Conservation (phyloP, 2,329 filamentous ascomycete genomes). For the Colletotrichum aenigma region DNA sequence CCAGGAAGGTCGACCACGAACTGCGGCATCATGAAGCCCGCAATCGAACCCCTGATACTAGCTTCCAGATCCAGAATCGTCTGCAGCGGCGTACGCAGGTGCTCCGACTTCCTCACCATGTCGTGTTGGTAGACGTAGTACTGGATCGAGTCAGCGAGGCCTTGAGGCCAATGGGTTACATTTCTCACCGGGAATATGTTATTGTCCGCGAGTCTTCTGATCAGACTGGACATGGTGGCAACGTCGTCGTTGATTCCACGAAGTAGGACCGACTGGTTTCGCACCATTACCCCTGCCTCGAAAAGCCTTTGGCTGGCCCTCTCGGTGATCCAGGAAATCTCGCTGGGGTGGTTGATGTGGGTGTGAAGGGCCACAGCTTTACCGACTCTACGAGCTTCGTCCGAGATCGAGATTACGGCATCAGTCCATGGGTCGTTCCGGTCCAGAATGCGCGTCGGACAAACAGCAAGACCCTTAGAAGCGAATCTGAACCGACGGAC, state of each 20-base stretch:
- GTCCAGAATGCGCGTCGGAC: constrained; percentile 60
- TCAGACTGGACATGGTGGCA: constrained; percentile 56
- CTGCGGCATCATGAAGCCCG: constrained; percentile 65
- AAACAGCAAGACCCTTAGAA: constrained; percentile 65
- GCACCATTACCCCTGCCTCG: constrained; percentile 54
- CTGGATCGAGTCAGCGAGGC: constrained; percentile 30
- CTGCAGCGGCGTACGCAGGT: constrained; percentile 64
- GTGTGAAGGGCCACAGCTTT: constrained; percentile 69
- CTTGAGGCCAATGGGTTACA: too few species aligned
- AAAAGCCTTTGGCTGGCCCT: constrained; percentile 54
- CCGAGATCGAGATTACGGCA: constrained; percentile 54
- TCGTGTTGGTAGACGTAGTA: constrained; percentile 73
- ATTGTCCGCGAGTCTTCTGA: constrained; percentile 58
- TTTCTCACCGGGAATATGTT: constrained; percentile 56
- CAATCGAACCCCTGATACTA: constrained; percentile 62
- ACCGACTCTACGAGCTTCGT: constrained; percentile 53
- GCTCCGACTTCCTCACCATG: constrained; percentile 64
- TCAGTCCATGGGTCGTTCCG: constrained; percentile 55
- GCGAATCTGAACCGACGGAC: constrained; percentile 65
- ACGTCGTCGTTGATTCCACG: constrained; percentile 62
- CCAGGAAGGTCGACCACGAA: constrained; percentile 69
- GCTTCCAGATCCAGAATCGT: constrained; percentile 64
- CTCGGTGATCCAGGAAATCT: constrained; percentile 65
- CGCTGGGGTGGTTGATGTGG: constrained; percentile 67
- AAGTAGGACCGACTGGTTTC: constrained; percentile 64